phyloP scores from a whole-genome alignment of 352 stramenopile genomes.

The Phytophthora podocarpi region DNA sequence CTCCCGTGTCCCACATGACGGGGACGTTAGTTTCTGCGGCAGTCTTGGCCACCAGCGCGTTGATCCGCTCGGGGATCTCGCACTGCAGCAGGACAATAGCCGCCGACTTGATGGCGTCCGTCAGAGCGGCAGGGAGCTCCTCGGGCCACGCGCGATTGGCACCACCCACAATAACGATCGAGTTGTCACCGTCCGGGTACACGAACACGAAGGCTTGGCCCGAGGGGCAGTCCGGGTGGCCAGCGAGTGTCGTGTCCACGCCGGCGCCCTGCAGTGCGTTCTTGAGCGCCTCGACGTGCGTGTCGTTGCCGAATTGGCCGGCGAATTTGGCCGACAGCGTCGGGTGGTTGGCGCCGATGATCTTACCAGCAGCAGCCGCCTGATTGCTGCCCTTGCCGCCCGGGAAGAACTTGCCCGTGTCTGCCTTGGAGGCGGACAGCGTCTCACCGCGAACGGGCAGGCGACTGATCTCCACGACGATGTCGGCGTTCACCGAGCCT shows the following conservation, averaged over 20 bases:
- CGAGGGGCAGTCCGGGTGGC: slow-evolving; percentile 51
- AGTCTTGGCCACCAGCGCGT: slow-evolving; percentile 52
- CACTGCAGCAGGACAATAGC: slow-evolving; percentile 75
- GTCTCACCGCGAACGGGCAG: slow-evolving; percentile 75
- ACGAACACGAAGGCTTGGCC: slow-evolving; percentile 87
- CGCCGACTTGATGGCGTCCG: slow-evolving; percentile 52
- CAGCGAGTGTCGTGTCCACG: slow-evolving; percentile 50
- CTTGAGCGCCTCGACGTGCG: slow-evolving; percentile 55
- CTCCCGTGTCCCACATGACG: slow-evolving; percentile 82
- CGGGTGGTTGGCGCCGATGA: slow-evolving; percentile 36
- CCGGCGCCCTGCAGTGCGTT: slow-evolving; percentile 32
- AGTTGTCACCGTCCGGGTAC: slow-evolving; percentile 83
- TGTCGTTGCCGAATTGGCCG: slow-evolving; percentile 79
- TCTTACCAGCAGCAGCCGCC: slow-evolving; percentile 58
- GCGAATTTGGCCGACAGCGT: slow-evolving; percentile 50
- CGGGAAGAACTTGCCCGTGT: slow-evolving; percentile 70
- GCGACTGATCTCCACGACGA: slow-evolving; percentile 75
- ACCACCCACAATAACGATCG: slow-evolving; percentile 83
- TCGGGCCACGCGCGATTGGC: slow-evolving; percentile 72
- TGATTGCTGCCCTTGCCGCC: slow-evolving; percentile 87
- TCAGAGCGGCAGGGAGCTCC: slow-evolving; percentile 37
- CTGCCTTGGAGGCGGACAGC: slow-evolving; percentile 49
- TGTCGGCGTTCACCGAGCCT: slow-evolving; percentile 86
- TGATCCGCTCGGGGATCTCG: slow-evolving; percentile 69
- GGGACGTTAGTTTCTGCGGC: slow-evolving; percentile 52